These are phyloP conservation scores for Aspergillus homomorphus DNA, from an alignment of 495 filamentous ascomycete species.

Conservation along the genomic window DNA sequence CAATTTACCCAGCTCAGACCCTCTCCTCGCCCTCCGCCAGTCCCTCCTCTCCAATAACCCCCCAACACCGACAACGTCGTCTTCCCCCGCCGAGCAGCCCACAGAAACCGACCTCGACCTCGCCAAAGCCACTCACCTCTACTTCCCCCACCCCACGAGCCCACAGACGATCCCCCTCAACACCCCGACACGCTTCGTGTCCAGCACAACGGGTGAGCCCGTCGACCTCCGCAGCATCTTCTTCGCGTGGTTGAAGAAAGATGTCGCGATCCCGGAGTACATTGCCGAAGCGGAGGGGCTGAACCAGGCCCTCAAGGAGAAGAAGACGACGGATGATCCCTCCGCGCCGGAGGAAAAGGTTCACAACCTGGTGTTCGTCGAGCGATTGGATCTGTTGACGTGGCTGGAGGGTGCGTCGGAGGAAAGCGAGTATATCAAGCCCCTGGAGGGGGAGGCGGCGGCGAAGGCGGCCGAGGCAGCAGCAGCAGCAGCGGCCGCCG, in stretches of 20 bases:
- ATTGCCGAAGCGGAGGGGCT: conserved; percentile 76
- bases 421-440: conserved; percentile 88
- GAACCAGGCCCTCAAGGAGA: conserved; percentile 70
- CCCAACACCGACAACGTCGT: conserved; percentile 66
- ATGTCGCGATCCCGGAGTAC: conserved; percentile 83
- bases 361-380: conserved; percentile 83
- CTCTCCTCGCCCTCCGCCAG: conserved; percentile 74
- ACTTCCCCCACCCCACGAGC: conserved; percentile 59
- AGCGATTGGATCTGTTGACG: conserved; percentile 82
- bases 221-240: conserved; percentile 92
- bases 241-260: conserved; percentile 90
- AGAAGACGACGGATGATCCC: conserved; percentile 40
- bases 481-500: conserved; percentile 40
- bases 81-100: conserved; percentile 49
- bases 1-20: conserved; percentile 54
- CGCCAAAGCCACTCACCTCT: conserved; percentile 75
- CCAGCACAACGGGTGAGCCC: conserved; percentile 55
- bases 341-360: conserved; percentile 52
- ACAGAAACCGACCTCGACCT: conserved; percentile 48
- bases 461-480: conserved; percentile 46
- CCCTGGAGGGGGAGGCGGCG: conserved; percentile 61
- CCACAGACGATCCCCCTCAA: conserved; percentile 69
- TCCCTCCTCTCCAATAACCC: conserved; percentile 65
- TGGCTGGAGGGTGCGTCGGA: conserved; percentile 89
- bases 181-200: conserved; percentile 78